Conservation (phyloP, 2,329 filamentous ascomycete species). For the Sclerotinia glacialis region DNA sequence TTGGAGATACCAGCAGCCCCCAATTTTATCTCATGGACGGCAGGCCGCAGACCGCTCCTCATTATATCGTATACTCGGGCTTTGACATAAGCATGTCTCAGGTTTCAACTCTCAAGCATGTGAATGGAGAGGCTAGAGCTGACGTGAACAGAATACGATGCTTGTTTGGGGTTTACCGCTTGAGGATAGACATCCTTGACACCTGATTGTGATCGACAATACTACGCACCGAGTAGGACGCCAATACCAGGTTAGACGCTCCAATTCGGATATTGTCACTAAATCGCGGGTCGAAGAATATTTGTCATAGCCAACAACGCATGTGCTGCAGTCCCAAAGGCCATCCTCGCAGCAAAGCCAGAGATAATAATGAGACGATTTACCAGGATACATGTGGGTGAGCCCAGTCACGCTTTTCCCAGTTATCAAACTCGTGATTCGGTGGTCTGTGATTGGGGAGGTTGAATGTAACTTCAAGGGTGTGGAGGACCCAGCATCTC, state of each 20-base stretch:
- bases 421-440: conserved; percentile 1
- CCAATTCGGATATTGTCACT: not conserved
- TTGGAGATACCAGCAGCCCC: not conserved
- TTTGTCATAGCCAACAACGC: not conserved
- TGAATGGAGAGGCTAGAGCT: not conserved
- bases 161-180: not conserved
- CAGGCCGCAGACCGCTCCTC: not conserved
- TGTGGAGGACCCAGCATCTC: conserved; percentile 10
- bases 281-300: not conserved
- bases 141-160: conserved; percentile 1
- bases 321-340: not conserved
- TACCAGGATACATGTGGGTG: not conserved
- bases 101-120: conserved; percentile 1
- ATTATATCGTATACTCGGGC: not conserved
- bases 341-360: not conserved
- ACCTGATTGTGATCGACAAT: conserved; percentile 6
- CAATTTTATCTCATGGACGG: not conserved
- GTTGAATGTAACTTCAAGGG: conserved; percentile 13
- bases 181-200: conserved; percentile 10
- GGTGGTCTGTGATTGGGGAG: conserved; percentile 14
- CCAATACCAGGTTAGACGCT: conserved; percentile 1
- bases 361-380: conserved; percentile 1
- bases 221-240: conserved; percentile 13
- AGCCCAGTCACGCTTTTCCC: conserved; percentile 9
- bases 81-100: conserved; percentile 2